phyloP scores from a whole-genome alignment of 2,329 filamentous ascomycete genomes.

The Verticillium klebahnii region DNA sequence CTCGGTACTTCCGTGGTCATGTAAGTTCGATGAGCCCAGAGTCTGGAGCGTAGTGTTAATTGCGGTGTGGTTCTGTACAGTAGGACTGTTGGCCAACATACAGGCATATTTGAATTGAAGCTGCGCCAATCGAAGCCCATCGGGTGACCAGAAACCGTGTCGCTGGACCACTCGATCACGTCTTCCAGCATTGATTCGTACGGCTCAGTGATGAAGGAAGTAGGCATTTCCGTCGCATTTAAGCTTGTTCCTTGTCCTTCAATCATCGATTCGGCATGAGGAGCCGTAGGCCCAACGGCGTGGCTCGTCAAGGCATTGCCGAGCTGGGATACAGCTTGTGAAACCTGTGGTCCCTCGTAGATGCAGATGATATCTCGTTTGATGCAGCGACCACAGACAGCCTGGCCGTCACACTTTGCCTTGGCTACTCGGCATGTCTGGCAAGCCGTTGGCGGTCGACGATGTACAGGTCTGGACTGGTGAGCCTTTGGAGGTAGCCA shows the following conservation, averaged over 20 bases:
- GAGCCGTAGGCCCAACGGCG: no score
- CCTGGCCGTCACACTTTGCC: background rate
- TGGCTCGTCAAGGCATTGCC: background rate
- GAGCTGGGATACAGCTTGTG: background rate
- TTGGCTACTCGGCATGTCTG: background rate
- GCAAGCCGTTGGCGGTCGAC: background rate
- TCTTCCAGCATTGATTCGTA: background rate
- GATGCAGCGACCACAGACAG: background rate
- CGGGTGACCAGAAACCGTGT: background rate
- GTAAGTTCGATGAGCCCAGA: background rate
- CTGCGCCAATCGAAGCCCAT: background rate
- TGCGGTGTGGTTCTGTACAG: background rate
- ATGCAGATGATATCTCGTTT: background rate
- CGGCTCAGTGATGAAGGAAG: background rate
- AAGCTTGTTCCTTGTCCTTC: no score
- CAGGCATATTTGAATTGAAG: background rate
- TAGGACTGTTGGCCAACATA: background rate
- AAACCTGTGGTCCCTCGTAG: background rate
- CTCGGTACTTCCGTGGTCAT: background rate
- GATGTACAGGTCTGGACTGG: background rate
- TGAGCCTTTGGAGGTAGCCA: background rate
- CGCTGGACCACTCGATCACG: background rate
- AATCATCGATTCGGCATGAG: background rate
- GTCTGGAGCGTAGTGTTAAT: background rate
- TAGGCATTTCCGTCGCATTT: no score